phyloP scores from a whole-genome alignment of 2,329 filamentous ascomycete species.

The Pezicula neosporulosa region DNA sequence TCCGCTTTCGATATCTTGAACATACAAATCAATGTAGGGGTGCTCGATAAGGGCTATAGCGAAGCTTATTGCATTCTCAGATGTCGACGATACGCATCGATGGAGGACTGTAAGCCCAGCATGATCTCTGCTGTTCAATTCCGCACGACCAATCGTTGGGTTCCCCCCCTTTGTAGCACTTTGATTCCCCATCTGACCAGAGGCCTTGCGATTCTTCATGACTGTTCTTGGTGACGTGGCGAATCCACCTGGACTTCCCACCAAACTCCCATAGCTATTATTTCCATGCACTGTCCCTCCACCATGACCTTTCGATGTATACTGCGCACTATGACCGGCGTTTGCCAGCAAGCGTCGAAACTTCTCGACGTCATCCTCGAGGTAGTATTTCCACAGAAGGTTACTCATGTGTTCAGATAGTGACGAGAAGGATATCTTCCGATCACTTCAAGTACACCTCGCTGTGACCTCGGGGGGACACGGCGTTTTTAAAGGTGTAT shows the following conservation, averaged over 20 bases:
- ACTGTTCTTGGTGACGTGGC: conserved; percentile 46
- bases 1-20: conserved; percentile 85
- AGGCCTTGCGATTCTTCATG: conserved; percentile 49
- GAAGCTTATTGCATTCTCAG: conserved; percentile 67
- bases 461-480: conserved; percentile 83
- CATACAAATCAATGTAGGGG: conserved; percentile 79
- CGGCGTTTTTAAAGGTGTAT: conserved; percentile 86
- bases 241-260: conserved; percentile 22
- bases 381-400: conserved; percentile 93
- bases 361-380: conserved; percentile 95
- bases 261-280: conserved; percentile 36
- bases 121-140: conserved; percentile 83
- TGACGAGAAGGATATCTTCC: conserved; percentile 31
- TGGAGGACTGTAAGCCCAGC: conserved; percentile 80
- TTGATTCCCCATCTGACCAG: conserved; percentile 42
- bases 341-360: conserved; percentile 86
- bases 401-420: conserved; percentile 76
- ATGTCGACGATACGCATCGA: conserved; percentile 74
- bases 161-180: conserved; percentile 43
- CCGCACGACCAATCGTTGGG: conserved; percentile 48
- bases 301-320: conserved; percentile 51
- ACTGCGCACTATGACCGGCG: conserved; percentile 53
- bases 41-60: conserved; percentile 78
- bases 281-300: conserved; percentile 31
- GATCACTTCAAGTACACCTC: conserved; percentile 56